A percentile compares a stretch with the other conserved stretches of the same genome.
These are phyloP conservation scores for Microbotryum scabiosae DNA, from an alignment of 1,284 basidiomycete species.

Conservation along the genomic window DNA sequence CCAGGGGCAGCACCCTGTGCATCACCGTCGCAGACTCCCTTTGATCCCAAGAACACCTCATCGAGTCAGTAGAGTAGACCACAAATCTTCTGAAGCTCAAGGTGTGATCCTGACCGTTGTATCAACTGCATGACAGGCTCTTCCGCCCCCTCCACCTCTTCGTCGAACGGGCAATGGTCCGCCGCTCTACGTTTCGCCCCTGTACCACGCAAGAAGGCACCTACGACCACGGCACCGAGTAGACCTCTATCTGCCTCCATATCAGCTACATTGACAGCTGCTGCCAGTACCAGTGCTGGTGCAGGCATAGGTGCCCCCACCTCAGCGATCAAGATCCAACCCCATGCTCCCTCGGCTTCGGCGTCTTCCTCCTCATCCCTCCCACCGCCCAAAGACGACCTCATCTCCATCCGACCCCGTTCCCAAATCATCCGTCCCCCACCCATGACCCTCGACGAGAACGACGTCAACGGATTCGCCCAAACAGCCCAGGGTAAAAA, in stretches of 20 bases:
- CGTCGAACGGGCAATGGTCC: constrained; percentile 13
- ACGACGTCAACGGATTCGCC: constrained; percentile 70
- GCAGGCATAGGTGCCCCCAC: constrained; percentile 11
- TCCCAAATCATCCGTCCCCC: constrained; percentile 25
- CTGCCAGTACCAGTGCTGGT: constrained; percentile 6
- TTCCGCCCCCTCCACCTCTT: neutral
- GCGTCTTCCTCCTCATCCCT: neutral
- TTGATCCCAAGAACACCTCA: constrained; percentile 8
- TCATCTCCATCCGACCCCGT: neutral
- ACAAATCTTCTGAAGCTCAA: no score
- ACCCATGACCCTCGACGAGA: constrained; percentile 38
- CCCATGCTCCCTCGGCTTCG: constrained; percentile 1
- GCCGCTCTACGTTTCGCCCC: constrained; percentile 33
- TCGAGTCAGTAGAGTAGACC: neutral
- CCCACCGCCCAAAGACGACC: neutral
- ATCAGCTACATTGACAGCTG: constrained; percentile 5
- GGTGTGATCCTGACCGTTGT: neutral
- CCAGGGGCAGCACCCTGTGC: neutral
- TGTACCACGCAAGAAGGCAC: constrained; percentile 24
- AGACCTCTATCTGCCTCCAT: constrained; percentile 9
- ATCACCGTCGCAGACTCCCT: neutral
- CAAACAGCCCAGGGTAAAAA: constrained; percentile 38
- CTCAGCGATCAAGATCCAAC: neutral
- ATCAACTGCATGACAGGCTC: neutral
- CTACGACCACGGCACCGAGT: neutral